phyloP scores from a whole-genome alignment of 805 yeast species.

The Yarrowia porcina region DNA sequence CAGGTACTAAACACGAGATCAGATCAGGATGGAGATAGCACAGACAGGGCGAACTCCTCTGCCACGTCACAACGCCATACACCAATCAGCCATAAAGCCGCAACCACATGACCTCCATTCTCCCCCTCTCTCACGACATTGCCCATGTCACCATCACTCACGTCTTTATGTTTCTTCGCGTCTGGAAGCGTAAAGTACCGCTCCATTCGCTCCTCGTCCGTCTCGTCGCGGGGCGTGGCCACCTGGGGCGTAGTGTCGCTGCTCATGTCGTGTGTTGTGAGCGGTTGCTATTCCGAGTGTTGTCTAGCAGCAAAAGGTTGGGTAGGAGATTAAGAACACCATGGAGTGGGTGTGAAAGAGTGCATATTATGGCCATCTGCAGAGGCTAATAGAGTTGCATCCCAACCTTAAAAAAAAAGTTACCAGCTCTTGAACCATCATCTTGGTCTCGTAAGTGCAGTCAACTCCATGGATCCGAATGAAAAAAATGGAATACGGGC shows the following conservation, averaged over 20 bases:
- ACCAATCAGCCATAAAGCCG: no score
- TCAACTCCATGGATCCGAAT: not conserved
- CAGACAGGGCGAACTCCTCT: no score
- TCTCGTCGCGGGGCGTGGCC: slow-evolving; percentile 17
- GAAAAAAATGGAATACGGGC: not conserved
- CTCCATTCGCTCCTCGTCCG: slow-evolving; percentile 3
- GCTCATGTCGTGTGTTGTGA: not conserved
- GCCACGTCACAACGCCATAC: no score
- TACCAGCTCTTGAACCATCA: not conserved
- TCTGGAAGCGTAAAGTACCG: slow-evolving; percentile 12
- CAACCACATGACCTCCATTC: no score
- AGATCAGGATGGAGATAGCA: no score
- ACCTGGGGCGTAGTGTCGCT: slow-evolving; percentile 12
- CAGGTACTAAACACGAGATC: no score
- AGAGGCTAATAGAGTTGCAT: not conserved
- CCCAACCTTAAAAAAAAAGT: slow-evolving; percentile 1
- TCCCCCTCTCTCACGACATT: no score
- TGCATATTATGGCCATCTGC: slow-evolving; percentile 16
- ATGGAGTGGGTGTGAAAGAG: not conserved
- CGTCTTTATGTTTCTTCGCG: slow-evolving; percentile 5
- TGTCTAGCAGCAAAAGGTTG: not conserved
- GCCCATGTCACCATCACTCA: not conserved
- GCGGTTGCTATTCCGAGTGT: not conserved
- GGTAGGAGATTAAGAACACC: slow-evolving; percentile 4
- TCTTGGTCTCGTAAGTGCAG: no score